Conservation (phyloP, 1,284 basidiomycete genomes). For the Salmacisia buchloeana region DNA sequence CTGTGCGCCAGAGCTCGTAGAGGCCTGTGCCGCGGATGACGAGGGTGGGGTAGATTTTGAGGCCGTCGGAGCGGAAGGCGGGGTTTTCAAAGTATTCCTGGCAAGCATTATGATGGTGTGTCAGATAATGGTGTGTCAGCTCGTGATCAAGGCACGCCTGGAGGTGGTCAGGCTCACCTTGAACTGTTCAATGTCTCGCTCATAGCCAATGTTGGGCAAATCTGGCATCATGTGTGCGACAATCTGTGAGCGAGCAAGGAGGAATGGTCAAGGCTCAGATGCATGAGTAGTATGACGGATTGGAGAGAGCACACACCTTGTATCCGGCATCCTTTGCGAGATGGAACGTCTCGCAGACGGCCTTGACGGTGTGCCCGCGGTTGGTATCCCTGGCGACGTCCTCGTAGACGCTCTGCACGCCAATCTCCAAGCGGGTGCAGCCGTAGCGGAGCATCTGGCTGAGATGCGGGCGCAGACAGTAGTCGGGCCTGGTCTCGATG, state of each 20-base stretch:
- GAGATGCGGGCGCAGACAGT: slow-evolving; percentile 92
- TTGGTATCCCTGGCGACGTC: slow-evolving; percentile 98
- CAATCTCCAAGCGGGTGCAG: slow-evolving; percentile 95
- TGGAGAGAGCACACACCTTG: slow-evolving; percentile 58
- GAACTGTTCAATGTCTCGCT: slow-evolving; percentile 97
- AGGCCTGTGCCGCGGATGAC: slow-evolving; percentile 96
- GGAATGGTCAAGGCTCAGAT: background rate
- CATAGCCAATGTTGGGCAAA: slow-evolving; percentile 91
- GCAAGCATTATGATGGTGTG: background rate
- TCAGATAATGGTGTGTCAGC: background rate
- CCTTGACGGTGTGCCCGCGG: slow-evolving; percentile 88
- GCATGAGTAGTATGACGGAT: too few species aligned
- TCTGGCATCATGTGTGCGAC: slow-evolving; percentile 59
- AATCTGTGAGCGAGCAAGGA: slow-evolving; percentile 40
- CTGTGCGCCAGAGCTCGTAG: slow-evolving; percentile 94
- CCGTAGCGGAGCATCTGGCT: slow-evolving; percentile 99
- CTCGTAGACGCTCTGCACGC: slow-evolving; percentile 98
- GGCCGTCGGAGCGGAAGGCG: slow-evolving; percentile 88
- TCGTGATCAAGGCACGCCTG: background rate
- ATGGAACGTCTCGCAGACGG: slow-evolving; percentile 95
- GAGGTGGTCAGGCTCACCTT: slow-evolving; percentile 59
- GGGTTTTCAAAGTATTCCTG: slow-evolving; percentile 93
- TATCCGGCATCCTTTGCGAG: slow-evolving; percentile 98
- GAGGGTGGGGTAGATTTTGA: slow-evolving; percentile 97
- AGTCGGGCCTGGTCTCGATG: slow-evolving; percentile 97